Evolutionary conservation across 371 early-diverging fungal genomes (phyloP).

Genomic region (Syncephalastrum sp.): DNA sequence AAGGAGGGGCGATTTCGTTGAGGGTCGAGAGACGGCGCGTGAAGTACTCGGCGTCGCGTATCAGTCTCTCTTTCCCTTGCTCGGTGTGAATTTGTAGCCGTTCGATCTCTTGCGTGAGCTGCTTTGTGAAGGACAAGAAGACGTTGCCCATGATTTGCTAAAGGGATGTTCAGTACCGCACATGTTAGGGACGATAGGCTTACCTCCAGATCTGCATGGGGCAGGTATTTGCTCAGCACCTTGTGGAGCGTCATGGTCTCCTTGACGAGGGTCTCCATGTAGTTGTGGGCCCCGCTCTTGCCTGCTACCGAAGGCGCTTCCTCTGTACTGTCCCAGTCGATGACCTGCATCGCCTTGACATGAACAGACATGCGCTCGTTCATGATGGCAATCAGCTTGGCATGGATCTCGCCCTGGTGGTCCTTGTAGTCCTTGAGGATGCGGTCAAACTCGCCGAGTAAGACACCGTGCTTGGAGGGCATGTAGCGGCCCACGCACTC

Average conservation of each 20-base stretch:
- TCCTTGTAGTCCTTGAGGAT: constrained; percentile 75
- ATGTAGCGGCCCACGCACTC: constrained; percentile 68
- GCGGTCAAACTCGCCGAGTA: constrained; percentile 87
- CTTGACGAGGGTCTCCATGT: constrained; percentile 87
- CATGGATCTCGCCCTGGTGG: constrained; percentile 87
- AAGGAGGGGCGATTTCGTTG: constrained; percentile 73
- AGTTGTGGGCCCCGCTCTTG: constrained; percentile 43
- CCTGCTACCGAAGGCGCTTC: constrained; percentile 31
- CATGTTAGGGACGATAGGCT: constrained; percentile 6
- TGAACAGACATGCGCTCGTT: constrained; percentile 83
- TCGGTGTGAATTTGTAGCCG: constrained; percentile 65
- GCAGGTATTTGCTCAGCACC: constrained; percentile 80
- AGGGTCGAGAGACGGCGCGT: constrained; percentile 62
- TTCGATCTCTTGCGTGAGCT: constrained; percentile 72
- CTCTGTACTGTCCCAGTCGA: constrained; percentile 70
- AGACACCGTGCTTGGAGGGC: constrained; percentile 68
- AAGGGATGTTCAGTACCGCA: background rate
- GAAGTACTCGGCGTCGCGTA: constrained; percentile 73
- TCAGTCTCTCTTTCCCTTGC: constrained; percentile 78
- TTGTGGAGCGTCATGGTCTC: constrained; percentile 90
- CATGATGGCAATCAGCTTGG: constrained; percentile 91
- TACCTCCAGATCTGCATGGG: constrained; percentile 66
- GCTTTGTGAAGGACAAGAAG: constrained; percentile 70
- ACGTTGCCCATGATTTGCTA: constrained; percentile 72
- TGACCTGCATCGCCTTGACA: constrained; percentile 59